Percentiles rank a stretch among this genome's conserved stretches.
These are phyloP conservation scores for Penicillium capsulatum DNA, from an alignment of 2,329 filamentous ascomycete species.

Conservation along the genomic window DNA sequence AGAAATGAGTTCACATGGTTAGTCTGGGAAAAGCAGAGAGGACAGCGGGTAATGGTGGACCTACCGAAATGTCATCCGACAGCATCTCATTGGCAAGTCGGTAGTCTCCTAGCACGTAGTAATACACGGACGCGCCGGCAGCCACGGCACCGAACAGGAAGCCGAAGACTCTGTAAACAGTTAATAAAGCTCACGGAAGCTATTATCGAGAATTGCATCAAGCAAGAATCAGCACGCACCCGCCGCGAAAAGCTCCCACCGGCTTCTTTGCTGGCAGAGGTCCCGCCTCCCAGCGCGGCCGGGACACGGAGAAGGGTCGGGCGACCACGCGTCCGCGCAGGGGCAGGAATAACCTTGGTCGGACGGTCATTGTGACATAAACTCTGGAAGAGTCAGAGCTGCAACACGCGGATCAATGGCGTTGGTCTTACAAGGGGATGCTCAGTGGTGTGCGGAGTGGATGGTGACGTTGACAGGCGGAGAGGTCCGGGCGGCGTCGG, in stretches of 20 bases:
- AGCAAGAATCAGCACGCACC: constrained; percentile 49
- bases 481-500: constrained; percentile 19
- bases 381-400: not conserved
- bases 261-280: constrained; percentile 58
- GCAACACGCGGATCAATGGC: no score
- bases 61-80: constrained; percentile 92
- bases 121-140: constrained; percentile 78
- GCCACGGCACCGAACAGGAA: constrained; percentile 82
- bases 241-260: constrained; percentile 67
- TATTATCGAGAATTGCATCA: not conserved
- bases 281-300: constrained; percentile 34
- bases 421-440: constrained; percentile 4
- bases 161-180: constrained; percentile 67
- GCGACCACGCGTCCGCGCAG: constrained; percentile 22
- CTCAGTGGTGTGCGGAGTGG: constrained; percentile 12
- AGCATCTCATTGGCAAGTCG: constrained; percentile 88
- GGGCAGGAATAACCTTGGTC: constrained; percentile 19
- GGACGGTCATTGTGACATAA: constrained; percentile 13
- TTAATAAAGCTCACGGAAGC: constrained; percentile 8
- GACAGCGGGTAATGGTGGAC: constrained; percentile 38
- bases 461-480: constrained; percentile 19
- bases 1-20: constrained; percentile 2
- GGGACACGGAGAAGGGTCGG: constrained; percentile 38
- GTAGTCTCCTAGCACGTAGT: constrained; percentile 91
- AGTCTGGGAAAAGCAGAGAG: not conserved